A percentile compares a stretch with the other conserved stretches of the same genome.
phyloP scores from a whole-genome alignment of 768 basidiomycete genomes.

The Leccinum boreale region DNA sequence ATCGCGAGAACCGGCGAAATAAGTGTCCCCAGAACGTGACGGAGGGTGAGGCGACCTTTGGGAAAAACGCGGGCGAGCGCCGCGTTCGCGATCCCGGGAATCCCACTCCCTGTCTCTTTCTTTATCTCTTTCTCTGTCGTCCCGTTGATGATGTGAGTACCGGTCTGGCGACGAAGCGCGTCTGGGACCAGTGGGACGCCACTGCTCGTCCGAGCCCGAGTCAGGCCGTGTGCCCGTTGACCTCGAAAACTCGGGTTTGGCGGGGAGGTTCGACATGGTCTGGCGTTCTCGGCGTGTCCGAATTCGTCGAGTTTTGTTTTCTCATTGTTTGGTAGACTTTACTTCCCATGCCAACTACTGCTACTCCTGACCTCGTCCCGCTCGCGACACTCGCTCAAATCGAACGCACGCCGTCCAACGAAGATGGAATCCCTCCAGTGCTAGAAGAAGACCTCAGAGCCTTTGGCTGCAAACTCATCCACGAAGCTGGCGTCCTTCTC shows the following conservation, averaged over 20 bases:
- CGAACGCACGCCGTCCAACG: conserved; percentile 70
- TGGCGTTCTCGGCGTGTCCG: neutral
- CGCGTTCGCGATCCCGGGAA: conserved; percentile 6
- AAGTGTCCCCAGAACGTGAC: conserved; percentile 15
- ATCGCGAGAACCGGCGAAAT: conserved; percentile 17
- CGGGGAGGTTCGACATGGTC: conserved; percentile 27
- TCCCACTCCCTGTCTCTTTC: conserved; percentile 19
- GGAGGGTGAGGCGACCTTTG: conserved; percentile 13
- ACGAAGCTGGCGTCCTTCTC: conserved; percentile 89
- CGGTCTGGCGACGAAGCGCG: conserved; percentile 25
- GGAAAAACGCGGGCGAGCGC: conserved; percentile 14
- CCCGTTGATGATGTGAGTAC: conserved; percentile 15
- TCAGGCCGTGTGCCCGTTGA: conserved; percentile 18
- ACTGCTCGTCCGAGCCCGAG: conserved; percentile 19
- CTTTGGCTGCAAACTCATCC: conserved; percentile 91
- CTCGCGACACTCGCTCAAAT: conserved; percentile 81
- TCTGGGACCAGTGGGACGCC: conserved; percentile 14
- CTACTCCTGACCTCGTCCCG: conserved; percentile 59
- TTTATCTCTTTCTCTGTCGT: conserved; percentile 25
- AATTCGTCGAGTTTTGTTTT: neutral
- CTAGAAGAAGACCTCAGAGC: conserved; percentile 88
- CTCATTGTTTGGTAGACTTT: conserved; percentile 25
- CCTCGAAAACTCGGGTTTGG: conserved; percentile 31
- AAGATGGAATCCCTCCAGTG: conserved; percentile 77
- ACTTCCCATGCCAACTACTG: conserved; percentile 33